Percentiles rank a stretch among this genome's conserved stretches.
These are phyloP conservation scores for Vaccinium myrtillus DNA, from an alignment of 148 eudicot species.

Conservation along the genomic window DNA sequence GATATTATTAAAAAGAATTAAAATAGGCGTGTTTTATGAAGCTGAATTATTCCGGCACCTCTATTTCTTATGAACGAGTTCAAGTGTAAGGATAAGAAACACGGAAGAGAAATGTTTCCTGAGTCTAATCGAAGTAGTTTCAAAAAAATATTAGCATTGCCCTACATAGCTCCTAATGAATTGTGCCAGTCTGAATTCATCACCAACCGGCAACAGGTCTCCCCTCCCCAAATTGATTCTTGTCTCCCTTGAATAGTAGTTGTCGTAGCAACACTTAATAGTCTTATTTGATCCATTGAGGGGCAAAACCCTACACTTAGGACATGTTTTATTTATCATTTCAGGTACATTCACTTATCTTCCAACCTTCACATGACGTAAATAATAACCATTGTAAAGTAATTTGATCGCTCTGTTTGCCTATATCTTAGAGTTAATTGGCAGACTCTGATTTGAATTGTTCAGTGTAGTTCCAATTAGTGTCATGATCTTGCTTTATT, in stretches of 20 bases:
- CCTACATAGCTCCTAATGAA: background rate
- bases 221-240: background rate
- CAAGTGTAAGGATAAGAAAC: too few species aligned
- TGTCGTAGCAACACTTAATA: background rate
- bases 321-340: background rate
- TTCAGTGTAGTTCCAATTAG: background rate
- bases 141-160: background rate
- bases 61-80: background rate
- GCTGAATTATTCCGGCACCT: background rate
- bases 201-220: background rate
- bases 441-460: background rate
- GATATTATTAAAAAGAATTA: background rate
- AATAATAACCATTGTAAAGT: background rate
- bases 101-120: too few species aligned
- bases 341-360: background rate
- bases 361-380: background rate
- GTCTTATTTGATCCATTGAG: background rate
- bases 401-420: background rate
- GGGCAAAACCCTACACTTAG: background rate
- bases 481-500: background rate
- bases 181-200: background rate
- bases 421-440: background rate
- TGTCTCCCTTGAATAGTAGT: background rate
- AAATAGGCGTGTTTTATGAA: background rate
- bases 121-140: background rate